These are phyloP conservation scores for Fusarium torulosum DNA, from an alignment of 2,329 filamentous ascomycete genomes.

Conservation along the genomic window DNA sequence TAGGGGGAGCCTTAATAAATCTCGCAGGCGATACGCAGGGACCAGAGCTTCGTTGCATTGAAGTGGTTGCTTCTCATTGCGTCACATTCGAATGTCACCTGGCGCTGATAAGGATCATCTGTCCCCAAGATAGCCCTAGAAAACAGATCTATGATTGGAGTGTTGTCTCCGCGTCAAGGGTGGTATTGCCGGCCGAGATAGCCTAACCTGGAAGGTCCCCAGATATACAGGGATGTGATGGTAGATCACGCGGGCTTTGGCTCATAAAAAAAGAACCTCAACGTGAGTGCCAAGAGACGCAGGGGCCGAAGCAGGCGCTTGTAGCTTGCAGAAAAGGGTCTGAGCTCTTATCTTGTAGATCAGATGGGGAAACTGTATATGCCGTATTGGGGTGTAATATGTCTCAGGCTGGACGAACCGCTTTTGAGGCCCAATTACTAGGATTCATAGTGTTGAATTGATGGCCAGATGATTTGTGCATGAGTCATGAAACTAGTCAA, in stretches of 20 bases:
- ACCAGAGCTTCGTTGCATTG: too few species aligned
- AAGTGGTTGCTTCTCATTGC: neutral
- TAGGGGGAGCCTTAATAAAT: slow-evolving; percentile 2
- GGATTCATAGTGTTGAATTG: too few species aligned
- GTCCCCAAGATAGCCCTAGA: neutral
- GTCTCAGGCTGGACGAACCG: neutral
- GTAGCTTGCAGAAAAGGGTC: neutral
- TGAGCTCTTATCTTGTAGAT: slow-evolving; percentile 10
- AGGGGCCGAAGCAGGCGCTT: slow-evolving; percentile 21
- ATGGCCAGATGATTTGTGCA: too few species aligned
- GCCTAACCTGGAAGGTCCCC: slow-evolving; percentile 32
- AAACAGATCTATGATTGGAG: neutral
- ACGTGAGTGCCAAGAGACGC: slow-evolving; percentile 21
- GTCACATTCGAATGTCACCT: neutral
- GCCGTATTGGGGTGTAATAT: neutral
- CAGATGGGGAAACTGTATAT: neutral
- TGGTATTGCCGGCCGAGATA: slow-evolving; percentile 13
- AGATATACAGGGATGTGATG: slow-evolving; percentile 7
- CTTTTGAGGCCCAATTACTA: neutral
- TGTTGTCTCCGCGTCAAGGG: neutral
- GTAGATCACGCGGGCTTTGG: slow-evolving; percentile 23
- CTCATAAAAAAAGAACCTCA: slow-evolving; percentile 17
- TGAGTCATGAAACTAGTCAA: neutral
- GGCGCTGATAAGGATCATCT: slow-evolving; percentile 10
- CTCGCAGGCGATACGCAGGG: slow-evolving; percentile 9